A percentile compares a stretch with the other conserved stretches of the same genome.
Evolutionary conservation across 1,284 basidiomycete species (phyloP).

Genomic region (Sphaerobolus stellatus): DNA sequence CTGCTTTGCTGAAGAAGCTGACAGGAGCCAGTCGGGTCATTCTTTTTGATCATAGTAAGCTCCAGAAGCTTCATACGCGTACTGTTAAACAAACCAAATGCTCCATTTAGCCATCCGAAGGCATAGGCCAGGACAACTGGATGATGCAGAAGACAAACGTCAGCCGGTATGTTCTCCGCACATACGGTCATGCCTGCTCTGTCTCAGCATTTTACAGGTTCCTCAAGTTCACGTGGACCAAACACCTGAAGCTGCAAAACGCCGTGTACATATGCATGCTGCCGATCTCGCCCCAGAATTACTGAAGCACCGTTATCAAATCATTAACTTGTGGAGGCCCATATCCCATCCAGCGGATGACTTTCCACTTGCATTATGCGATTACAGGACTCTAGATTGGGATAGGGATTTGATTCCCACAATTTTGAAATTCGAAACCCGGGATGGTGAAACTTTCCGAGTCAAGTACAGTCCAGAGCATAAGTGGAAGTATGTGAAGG

Average conservation of each 20-base stretch:
- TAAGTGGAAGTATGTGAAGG: slow-evolving; percentile 63
- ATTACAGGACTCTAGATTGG: slow-evolving; percentile 46
- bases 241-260: slow-evolving; percentile 44
- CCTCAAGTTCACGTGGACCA: slow-evolving; percentile 55
- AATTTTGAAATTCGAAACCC: slow-evolving; percentile 51
- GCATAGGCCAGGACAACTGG: slow-evolving; percentile 38
- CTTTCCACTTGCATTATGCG: slow-evolving; percentile 36
- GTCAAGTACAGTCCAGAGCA: slow-evolving; percentile 55
- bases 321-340: slow-evolving; percentile 74
- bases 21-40: slow-evolving; percentile 61
- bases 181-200: not conserved
- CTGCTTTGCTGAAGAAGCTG: slow-evolving; percentile 55
- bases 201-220: not conserved
- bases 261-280: slow-evolving; percentile 54
- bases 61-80: slow-evolving; percentile 11
- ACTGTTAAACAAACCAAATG: not conserved
- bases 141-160: slow-evolving; percentile 42
- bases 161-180: slow-evolving; percentile 42
- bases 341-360: slow-evolving; percentile 45
- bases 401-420: slow-evolving; percentile 49
- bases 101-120: slow-evolving; percentile 43
- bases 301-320: slow-evolving; percentile 53
- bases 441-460: slow-evolving; percentile 57
- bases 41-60: slow-evolving; percentile 65
- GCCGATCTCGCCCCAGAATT: slow-evolving; percentile 48